phyloP scores from a whole-genome alignment of 2,329 filamentous ascomycete species.

The Orbilia ellipsospora region DNA sequence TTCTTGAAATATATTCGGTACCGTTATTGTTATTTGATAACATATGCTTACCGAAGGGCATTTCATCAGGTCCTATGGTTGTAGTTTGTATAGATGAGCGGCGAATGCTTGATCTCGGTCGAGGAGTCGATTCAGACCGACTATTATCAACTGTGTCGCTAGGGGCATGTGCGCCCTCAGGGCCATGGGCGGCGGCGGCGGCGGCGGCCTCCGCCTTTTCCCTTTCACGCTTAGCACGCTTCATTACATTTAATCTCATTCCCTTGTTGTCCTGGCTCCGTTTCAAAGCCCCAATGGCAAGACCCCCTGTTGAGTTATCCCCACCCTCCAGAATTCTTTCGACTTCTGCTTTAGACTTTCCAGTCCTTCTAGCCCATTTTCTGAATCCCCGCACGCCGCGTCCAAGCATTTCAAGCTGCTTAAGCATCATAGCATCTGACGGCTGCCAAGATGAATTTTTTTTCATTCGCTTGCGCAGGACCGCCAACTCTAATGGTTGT shows the following conservation, averaged over 20 bases:
- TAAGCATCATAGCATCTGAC: constrained; percentile 84
- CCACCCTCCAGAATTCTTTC: constrained; percentile 43
- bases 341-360: constrained; percentile 37
- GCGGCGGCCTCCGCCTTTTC: constrained; percentile 49
- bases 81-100: constrained; percentile 27
- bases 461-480: constrained; percentile 86
- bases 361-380: constrained; percentile 53
- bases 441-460: constrained; percentile 89
- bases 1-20: constrained; percentile 18
- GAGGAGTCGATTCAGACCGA: not conserved
- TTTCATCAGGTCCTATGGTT: constrained; percentile 4
- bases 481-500: constrained; percentile 68
- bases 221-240: constrained; percentile 65
- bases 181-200: constrained; percentile 35
- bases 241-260: constrained; percentile 82
- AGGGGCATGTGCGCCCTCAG: not conserved
- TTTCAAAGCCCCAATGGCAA: constrained; percentile 41
- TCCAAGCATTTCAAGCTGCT: constrained; percentile 77
- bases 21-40: not conserved
- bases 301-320: constrained; percentile 20
- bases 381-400: constrained; percentile 67
- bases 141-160: not conserved
- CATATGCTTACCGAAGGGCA: not conserved
- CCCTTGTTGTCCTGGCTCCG: constrained; percentile 71
- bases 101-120: constrained; percentile 31